Percentiles rank a stretch among this genome's conserved stretches.
These are phyloP conservation scores for Fusarium chuoi DNA, from an alignment of 2,329 filamentous ascomycete species.

Conservation along the genomic window DNA sequence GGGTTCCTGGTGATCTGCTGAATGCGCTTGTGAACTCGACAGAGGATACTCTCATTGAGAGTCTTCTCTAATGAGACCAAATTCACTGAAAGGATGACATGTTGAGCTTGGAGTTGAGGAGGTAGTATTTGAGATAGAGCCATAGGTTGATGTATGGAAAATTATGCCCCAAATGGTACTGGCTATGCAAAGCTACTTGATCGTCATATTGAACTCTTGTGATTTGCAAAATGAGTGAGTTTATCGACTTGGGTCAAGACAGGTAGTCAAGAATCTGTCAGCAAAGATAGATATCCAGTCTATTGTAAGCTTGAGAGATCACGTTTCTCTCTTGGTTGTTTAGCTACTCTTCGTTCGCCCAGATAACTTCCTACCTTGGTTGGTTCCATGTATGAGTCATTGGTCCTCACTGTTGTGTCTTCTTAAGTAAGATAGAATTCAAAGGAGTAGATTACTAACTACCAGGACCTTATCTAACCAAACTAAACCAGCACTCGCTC, in stretches of 20 bases:
- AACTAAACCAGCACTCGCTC: neutral
- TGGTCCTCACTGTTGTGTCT: neutral
- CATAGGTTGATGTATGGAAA: neutral
- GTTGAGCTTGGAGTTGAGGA: neutral
- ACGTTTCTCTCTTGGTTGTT: neutral
- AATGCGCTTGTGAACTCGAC: neutral
- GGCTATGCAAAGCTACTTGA: neutral
- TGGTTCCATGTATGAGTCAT: neutral
- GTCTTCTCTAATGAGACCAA: neutral
- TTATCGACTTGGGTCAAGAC: neutral
- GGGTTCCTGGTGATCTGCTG: neutral
- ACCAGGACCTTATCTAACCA: neutral
- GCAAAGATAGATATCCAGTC: neutral
- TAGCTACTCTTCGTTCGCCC: neutral
- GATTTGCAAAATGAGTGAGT: neutral
- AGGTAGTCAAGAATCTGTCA: neutral
- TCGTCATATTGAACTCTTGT: neutral
- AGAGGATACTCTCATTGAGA: neutral
- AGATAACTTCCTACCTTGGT: neutral
- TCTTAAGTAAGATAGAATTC: neutral
- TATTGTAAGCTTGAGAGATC: neutral
- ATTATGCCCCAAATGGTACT: neutral
- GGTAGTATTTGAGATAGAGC: neutral
- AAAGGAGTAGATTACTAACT: neutral
- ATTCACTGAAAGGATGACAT: neutral